Base-by-base conservation (phyloP, 805 yeast species). In the Saccharomycopsis fibuligera region DNA sequence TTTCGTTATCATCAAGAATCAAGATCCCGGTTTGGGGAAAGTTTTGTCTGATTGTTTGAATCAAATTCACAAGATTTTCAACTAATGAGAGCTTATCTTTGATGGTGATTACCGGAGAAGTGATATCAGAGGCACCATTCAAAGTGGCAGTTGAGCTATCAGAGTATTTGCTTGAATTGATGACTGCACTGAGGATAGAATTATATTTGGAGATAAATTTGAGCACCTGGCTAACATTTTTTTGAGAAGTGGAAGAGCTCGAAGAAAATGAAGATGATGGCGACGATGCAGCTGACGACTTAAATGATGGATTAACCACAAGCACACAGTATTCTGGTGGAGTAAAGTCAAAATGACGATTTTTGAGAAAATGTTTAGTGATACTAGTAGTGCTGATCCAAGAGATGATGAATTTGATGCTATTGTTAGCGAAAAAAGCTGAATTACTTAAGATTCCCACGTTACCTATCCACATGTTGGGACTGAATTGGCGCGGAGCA, bases 61-160 rank as follows among this genome's bases (percentile, higher is more conserved):
- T 17, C 10, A 44, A 44, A 8, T 22, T 23, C n/a, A 17, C 33
- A n/a, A 44, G 12, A 22, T 35, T 44, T 23, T 35, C 41, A 14
- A 36, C 24, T 14, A 44, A 16, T 16, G 30, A 22, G 35, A 36
- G 47, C 38, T 33, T 37, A 30, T 44, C 47, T n/a, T 36, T 36
- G 33, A 23, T 23, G 12, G 33, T 19, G 9, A 44, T 17, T 12
- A 42, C 19, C 8, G 46, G 47, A 19, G 41, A 36, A 31, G 41
- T 36, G 47, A 44, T 23, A 22, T 36, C 47, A 10, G 19, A 17
- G 16, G 12, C 24, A 16, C 10, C 25, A 6, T 6, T 8, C 12
- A 9, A 8, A n/a, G 17, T 6, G 12, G 17, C 38, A 29, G n/a
- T n/a, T n/a, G n/a, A n/a, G n/a, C n/a, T n/a, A n/a, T n/a, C n/a